Evolutionary conservation across 176 grass and related monocot species (phyloP).

Genomic region (Paspalum vaginatum): DNA sequence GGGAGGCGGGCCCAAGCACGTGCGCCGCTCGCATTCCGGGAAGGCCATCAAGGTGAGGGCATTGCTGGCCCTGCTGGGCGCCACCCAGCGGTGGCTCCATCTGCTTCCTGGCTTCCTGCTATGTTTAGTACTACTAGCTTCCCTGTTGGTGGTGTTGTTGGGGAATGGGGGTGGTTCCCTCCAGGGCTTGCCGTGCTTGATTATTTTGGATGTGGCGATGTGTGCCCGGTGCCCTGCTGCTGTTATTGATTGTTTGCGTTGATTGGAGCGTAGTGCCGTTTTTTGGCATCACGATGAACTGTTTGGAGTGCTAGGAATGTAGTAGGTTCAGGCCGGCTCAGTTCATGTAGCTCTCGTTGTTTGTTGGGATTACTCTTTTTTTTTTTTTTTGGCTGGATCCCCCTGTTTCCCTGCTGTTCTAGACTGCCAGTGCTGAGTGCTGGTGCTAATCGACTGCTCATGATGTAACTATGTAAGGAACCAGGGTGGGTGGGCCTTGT

Average conservation of each 20-base stretch:
- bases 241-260: conserved; percentile 17
- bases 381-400: not conserved
- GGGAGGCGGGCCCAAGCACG: conserved; percentile 46
- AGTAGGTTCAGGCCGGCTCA: conserved; percentile 10
- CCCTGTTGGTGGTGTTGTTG: conserved; percentile 1
- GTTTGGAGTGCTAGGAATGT: conserved; percentile 11
- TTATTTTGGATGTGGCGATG: conserved; percentile 10
- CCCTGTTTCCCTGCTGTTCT: not conserved
- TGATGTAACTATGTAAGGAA: not conserved
- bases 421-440: not conserved
- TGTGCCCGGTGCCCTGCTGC: not conserved
- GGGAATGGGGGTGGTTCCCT: conserved; percentile 9
- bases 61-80: not conserved
- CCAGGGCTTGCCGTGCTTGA: conserved; percentile 12
- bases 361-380: not conserved
- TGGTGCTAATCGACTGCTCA: conserved; percentile 1
- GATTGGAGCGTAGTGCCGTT: not conserved
- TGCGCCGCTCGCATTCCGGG: conserved; percentile 81
- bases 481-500: not conserved
- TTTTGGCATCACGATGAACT: not conserved
- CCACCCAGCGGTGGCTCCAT: conserved; percentile 21
- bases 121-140: conserved; percentile 22
- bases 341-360: conserved; percentile 1
- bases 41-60: conserved; percentile 84
- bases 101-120: conserved; percentile 26